A percentile compares a stretch with the other conserved stretches of the same genome.
phyloP scores from a whole-genome alignment of 352 stramenopile species.

The Phytopythium cucurbitacearum region DNA sequence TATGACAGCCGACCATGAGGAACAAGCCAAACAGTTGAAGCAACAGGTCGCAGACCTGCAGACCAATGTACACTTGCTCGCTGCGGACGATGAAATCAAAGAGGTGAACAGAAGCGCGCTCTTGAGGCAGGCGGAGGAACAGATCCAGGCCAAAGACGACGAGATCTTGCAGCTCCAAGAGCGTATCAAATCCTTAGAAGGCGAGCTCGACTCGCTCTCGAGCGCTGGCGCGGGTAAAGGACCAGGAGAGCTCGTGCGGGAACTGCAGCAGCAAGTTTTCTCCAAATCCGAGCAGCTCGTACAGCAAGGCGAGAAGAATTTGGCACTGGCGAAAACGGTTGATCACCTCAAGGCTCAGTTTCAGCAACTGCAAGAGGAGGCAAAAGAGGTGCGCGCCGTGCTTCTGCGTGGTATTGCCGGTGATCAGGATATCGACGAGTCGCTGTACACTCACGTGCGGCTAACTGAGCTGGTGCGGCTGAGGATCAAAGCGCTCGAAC shows the following conservation, averaged over 20 bases:
- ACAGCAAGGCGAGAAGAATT: slow-evolving; percentile 63
- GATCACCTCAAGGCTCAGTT: slow-evolving; percentile 41
- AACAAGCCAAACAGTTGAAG: slow-evolving; percentile 27
- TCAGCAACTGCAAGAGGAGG: slow-evolving; percentile 44
- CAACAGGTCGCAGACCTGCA: slow-evolving; percentile 17
- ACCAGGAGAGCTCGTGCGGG: slow-evolving; percentile 26
- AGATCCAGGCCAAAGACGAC: slow-evolving; percentile 26
- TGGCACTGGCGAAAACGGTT: slow-evolving; percentile 35
- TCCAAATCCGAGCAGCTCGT: slow-evolving; percentile 72
- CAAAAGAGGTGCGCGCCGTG: slow-evolving; percentile 37
- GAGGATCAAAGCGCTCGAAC: slow-evolving; percentile 56
- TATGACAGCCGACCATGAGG: slow-evolving; percentile 13
- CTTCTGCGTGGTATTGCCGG: slow-evolving; percentile 57
- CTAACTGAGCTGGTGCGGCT: slow-evolving; percentile 69
- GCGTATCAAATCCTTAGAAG: slow-evolving; percentile 38
- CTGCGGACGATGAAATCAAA: slow-evolving; percentile 23
- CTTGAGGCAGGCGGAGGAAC: slow-evolving; percentile 29
- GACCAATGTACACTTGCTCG: slow-evolving; percentile 14
- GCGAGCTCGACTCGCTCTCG: slow-evolving; percentile 46
- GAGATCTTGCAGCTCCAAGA: slow-evolving; percentile 25
- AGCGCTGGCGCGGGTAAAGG: slow-evolving; percentile 16
- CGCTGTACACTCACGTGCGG: slow-evolving; percentile 65
- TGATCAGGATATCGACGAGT: slow-evolving; percentile 34
- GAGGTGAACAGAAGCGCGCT: slow-evolving; percentile 33
- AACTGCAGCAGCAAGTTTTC: slow-evolving; percentile 70